Conservation (phyloP, 176 grass and related monocot genomes). For the Carex scoparia region DNA sequence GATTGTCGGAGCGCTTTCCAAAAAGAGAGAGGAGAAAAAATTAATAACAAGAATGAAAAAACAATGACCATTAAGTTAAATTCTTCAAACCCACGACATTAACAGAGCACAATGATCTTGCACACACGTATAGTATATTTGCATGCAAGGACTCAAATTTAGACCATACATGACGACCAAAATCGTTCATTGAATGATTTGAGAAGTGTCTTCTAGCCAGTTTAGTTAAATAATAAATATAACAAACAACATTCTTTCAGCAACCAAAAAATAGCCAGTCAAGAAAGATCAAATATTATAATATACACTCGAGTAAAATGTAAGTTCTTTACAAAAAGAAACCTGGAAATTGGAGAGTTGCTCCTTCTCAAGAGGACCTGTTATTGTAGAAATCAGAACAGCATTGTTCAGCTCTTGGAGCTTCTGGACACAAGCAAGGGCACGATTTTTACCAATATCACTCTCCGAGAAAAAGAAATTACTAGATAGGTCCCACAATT, state of each 20-base stretch:
- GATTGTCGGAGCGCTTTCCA: background rate
- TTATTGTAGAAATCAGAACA: conserved; percentile 35
- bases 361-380: conserved; percentile 29
- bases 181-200: background rate
- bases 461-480: conserved; percentile 50
- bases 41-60: background rate
- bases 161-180: background rate
- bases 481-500: conserved; percentile 42
- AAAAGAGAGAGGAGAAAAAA: background rate
- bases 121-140: background rate
- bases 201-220: background rate
- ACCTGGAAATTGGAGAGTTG: conserved; percentile 49
- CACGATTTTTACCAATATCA: conserved; percentile 44
- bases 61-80: background rate
- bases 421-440: conserved; percentile 39
- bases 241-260: conserved; percentile 4
- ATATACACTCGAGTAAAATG: background rate
- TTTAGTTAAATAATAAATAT: background rate
- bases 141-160: background rate
- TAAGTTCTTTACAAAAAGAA: background rate
- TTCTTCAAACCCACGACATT: background rate
- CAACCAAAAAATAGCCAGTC: background rate
- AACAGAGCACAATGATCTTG: background rate
- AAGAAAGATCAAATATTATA: background rate
- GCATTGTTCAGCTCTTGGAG: conserved; percentile 53